A percentile compares a stretch with the other conserved stretches of the same genome.
Evolutionary conservation across 805 yeast genomes (phyloP).

Genomic region (Suhomyces xylopsoci): DNA sequence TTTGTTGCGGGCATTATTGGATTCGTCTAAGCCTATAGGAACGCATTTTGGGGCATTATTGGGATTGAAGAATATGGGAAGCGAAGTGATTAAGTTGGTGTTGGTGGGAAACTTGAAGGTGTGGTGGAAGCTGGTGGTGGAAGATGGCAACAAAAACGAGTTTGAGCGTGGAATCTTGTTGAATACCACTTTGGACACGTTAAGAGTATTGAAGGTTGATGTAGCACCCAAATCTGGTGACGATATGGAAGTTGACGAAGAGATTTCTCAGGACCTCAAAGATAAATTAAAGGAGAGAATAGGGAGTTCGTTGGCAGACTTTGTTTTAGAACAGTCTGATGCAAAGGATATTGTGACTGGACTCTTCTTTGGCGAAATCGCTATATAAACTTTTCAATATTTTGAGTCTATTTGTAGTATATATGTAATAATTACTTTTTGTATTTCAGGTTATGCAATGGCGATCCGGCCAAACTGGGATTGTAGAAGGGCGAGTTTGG

Average conservation of each 20-base stretch:
- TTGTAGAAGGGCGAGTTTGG: slow-evolving; percentile 36
- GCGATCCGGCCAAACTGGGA: neutral
- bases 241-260: slow-evolving; percentile 31
- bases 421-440: neutral
- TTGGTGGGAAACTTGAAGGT: slow-evolving; percentile 78
- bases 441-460: neutral
- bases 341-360: slow-evolving; percentile 56
- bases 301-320: slow-evolving; percentile 56
- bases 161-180: slow-evolving; percentile 48
- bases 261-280: slow-evolving; percentile 30
- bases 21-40: slow-evolving; percentile 76
- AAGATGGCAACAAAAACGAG: slow-evolving; percentile 35
- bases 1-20: slow-evolving; percentile 83
- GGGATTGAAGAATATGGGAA: slow-evolving; percentile 80
- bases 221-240: slow-evolving; percentile 14
- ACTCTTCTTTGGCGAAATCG: slow-evolving; percentile 66
- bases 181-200: slow-evolving; percentile 50
- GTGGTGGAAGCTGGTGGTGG: slow-evolving; percentile 68
- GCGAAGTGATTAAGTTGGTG: slow-evolving; percentile 81
- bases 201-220: slow-evolving; percentile 44
- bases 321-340: slow-evolving; percentile 45
- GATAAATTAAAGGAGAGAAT: slow-evolving; percentile 53
- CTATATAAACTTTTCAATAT: neutral
- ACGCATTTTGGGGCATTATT: slow-evolving; percentile 89
- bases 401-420: neutral